Base-by-base conservation (phyloP, 306 rosid genomes). In the Clitoria ternatea region DNA sequence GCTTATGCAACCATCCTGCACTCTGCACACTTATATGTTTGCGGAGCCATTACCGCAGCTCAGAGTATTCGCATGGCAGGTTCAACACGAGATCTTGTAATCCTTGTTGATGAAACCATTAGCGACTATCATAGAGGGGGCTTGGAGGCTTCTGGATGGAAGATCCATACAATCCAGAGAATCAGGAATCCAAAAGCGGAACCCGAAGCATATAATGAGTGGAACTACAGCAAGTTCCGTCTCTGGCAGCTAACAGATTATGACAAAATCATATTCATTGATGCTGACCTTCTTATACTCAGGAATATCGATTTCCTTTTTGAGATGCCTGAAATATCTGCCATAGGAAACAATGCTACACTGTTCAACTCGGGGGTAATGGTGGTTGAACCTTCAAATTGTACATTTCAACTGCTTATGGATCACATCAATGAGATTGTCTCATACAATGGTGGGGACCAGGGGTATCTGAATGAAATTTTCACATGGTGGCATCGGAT, bases 401-500 rank as follows among this genome's bases (percentile, higher is more conserved):
- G 91, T 66, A 91, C 96, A 7, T 91, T 91, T 80, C 84, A 83
- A 73, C 83, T 87, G 72, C 90, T 91, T 18, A 91, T 89, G 90
- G 93, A 89, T 33, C 97, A 85, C 71, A 87, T 91, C 80, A 70
- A 91, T 8, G 91, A 91, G 77, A 89, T 91, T 7, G 91, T 80
- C 39, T 91, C 96, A 18, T 89, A 91, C 80, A 91, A 91, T 23
- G 97, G 96, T 33, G 97, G 93, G 27, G 97, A 91, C 81, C 96
- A 91, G 68, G 96, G 97, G 24, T 91, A 86, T 76, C 87, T 91
- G 32, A 91, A 89, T 57, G 96, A 91, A 74, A 79, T 91, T 56
- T 91, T 83, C 82, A 91, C 97, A 5, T 87, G 96, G 97, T 91
- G 97, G 96, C 97, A 91, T 70, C 76, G 93, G 74, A 87, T 91